Evolutionary conservation across 1,284 basidiomycete species (phyloP), one percentile per base, ranked within the genome.

Genomic region (Heterobasidion annosum): DNA sequence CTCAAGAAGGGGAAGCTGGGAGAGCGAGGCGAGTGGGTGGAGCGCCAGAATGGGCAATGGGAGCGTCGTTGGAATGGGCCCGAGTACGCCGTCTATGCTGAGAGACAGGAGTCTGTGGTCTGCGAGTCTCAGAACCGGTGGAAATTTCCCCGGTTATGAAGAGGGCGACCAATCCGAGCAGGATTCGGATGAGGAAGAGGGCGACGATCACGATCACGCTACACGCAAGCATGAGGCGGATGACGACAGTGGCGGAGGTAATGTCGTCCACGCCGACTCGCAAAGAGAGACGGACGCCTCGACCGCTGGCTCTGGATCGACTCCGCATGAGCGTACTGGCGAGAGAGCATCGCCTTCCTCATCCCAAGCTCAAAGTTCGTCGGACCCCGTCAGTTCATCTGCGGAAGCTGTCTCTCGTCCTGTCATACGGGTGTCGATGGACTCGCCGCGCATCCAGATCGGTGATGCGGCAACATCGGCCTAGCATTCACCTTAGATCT

Each of bases 1-100:
- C 68, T 88, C 88, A 8, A 76, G 88, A 62, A 76, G 89, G 59
- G 84, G 85, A 2, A 91, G 89, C 60, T 92, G 88, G 88, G 88
- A 86, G 59, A 91, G 88, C 63, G 85, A 88, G 65, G 82, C 77
- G 13, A 91, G 89, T 62, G 77, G 85, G 48, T 91, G 88, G 88
- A 91, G 89, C 65, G 88, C 88, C n/a, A 73, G 76, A 51, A 68
- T 85, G 43, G 67, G 63, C 42, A 55, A 58, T 50, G 54, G 59
- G 54, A 42, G 74, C 73, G 43, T 69, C 69, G 44, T 75, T 70
- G 19, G 55, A 61, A 43, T 64, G 53, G 51, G 54, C 44, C 66
- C 71, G 42, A 73, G 78, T 37, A 71, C 77, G 2, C 67, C 77
- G 2, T 76, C 76, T 0, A 67, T 74, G 47, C 64, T 65, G 43